Evolutionary conservation across 257 asterid genomes (phyloP), one percentile per base, ranked within the genome.

Genomic region (Osmanthus fragrans): DNA sequence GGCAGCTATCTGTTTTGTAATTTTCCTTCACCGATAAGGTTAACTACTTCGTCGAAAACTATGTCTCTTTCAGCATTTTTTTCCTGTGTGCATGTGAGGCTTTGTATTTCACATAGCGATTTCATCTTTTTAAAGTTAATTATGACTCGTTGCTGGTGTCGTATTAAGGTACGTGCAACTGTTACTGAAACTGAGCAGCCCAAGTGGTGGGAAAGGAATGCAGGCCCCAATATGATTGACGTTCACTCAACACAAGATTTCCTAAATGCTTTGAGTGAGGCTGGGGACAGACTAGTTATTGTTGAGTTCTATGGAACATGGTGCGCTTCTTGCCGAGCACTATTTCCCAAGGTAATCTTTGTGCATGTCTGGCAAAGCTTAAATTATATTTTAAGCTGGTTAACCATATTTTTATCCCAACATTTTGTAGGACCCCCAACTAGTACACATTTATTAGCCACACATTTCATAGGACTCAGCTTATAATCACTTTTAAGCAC

Each of bases 241-340:
- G 87, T 94, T 77, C 98, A 94, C 86, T 94, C 97, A 18, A 88
- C 94, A 2, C 83, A 90, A 78, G 98, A 94, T 67, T 88, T 94
- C 80, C 84, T 90, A 82, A 86, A 65, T 76, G 95, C 94, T 71
- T 80, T 94, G 82, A 89, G 92, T 72, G 82, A 92, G 83, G 98
- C 97, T 76, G 95, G 93, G 82, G 98, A 94, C 12, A 87, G 87
- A 80, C 87, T 94, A 68, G 98, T 94, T 77, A 86, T 94, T 75
- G 97, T 89, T 34, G 97, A 94, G 85, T 88, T 94, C 84, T 94
- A 92, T 73, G 98, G 93, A 42, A 92, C 98, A 69, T 94, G 98
- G 98, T 94, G 98, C 76, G 98, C 98, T 84, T 94, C 98, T 81
- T 94, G 96, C 79, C 87, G 92, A 80, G 98, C 96, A 74, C 77